Evolutionary conservation across 2,329 filamentous ascomycete species (phyloP), one percentile per base, ranked within the genome.

Genomic region (Sclerotinia subarctica): DNA sequence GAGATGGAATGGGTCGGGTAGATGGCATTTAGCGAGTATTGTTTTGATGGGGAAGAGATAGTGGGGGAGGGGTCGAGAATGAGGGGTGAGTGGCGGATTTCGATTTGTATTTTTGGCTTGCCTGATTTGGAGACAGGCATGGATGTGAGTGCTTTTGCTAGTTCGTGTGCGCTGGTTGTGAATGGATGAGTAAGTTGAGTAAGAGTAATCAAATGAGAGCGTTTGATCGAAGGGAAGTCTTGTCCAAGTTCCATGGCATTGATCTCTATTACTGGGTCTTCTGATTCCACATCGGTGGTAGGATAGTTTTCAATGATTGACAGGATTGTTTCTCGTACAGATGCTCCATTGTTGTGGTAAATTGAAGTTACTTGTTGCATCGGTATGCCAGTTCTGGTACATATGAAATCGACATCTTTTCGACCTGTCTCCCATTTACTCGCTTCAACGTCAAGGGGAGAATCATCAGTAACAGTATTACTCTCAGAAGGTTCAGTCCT

Each of bases 341-440:
- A 88, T 2, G 84, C 85, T 19, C 84, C 82, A 68, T 85, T 84
- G 52, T 86, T 83, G 75, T 90, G 84, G 73, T 90, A 90, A 1
- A 85, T 74, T 0, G 87, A 88, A 2, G 81, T 79, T 3, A 89
- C 81, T 42, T 79, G 78, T 3, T 83, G 76, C 19, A 84, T 74
- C 2, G 82, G 79, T 38, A 83, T 82, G 3, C 76, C 76, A 3
- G 81, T 83, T 51, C 84, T 82, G 11, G 81, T 81, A 19, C 82
- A 81, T 66, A 91, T 84, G 70, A 88, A 89, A 0, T 88, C 84
- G 19, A 90, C 81, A 70, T 90, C 86, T 64, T 83, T 79, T 56
- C 78, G 82, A 2, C 82, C 83, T 42, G 79, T 80, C 68, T 85
- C 80, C 88, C 88, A 91, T 71, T 83, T 85, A 72, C 88, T 90